Percentiles rank a stretch among this genome's conserved stretches.
These are phyloP conservation scores for Viola pubescens DNA, from an alignment of 441 rosid species.

Conservation along the genomic window DNA sequence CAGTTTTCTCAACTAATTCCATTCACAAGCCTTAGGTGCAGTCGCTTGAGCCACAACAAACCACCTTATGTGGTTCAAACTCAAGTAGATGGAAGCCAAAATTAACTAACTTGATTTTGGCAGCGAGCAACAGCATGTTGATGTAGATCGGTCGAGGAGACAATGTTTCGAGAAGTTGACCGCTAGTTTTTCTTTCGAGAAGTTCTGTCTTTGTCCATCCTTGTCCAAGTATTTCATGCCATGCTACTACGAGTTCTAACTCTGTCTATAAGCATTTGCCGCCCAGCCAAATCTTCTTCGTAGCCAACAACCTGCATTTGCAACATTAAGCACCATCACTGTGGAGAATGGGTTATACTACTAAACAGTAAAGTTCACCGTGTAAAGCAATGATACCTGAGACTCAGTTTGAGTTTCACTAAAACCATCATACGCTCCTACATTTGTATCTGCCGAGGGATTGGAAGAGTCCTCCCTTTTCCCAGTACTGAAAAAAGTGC, in stretches of 20 bases:
- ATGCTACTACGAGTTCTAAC: conserved; percentile 87
- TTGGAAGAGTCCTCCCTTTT: conserved; percentile 37
- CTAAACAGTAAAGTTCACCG: conserved; percentile 9
- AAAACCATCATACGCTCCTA: conserved; percentile 48
- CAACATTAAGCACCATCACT: conserved; percentile 12
- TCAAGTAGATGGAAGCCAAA: too few species aligned
- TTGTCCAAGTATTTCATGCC: conserved; percentile 18
- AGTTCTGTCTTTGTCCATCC: neutral
- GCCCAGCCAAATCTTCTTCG: conserved; percentile 94
- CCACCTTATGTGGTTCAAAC: too few species aligned
- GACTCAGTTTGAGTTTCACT: conserved; percentile 98
- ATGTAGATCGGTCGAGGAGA: too few species aligned
- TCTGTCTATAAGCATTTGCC: conserved; percentile 95
- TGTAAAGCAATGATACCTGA: conserved; percentile 50
- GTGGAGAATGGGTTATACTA: neutral
- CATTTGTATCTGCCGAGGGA: conserved; percentile 29
- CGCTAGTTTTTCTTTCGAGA: too few species aligned
- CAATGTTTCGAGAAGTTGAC: too few species aligned
- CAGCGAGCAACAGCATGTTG: too few species aligned
- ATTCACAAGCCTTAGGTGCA: too few species aligned
- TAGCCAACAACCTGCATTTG: conserved; percentile 73
- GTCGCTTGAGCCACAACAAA: too few species aligned
- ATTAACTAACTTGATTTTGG: too few species aligned
- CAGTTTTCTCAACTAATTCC: too few species aligned
- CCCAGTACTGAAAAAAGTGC: conserved; percentile 31